Evolutionary conservation across 2,329 filamentous ascomycete genomes (phyloP).

Genomic region (Lecanosticta acicola): DNA sequence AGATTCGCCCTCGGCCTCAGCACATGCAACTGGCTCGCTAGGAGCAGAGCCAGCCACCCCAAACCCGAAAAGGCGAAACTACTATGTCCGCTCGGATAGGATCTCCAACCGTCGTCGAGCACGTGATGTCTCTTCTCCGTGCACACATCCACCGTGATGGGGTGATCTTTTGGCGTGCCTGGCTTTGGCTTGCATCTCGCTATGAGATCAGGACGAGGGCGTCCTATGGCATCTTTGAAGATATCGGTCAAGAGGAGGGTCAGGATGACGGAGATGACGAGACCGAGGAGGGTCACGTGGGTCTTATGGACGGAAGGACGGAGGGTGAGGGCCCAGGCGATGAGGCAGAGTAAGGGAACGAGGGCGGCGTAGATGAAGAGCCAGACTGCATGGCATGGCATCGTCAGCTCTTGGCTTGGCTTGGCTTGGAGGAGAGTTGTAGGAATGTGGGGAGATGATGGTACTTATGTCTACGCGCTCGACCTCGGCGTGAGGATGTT

Average conservation of each 20-base stretch:
- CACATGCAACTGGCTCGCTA: conserved; percentile 57
- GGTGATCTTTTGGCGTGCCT: conserved; percentile 50
- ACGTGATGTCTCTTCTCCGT: conserved; percentile 63
- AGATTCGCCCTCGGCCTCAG: conserved; percentile 55
- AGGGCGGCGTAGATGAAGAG: conserved; percentile 74
- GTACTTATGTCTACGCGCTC: conserved; percentile 76
- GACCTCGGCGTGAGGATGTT: conserved; percentile 76
- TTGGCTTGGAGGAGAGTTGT: neutral
- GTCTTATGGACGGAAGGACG: conserved; percentile 68
- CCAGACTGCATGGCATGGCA: conserved; percentile 45
- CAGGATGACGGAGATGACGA: conserved; percentile 67
- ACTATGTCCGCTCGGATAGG: conserved; percentile 74
- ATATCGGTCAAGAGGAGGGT: conserved; percentile 80
- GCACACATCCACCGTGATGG: conserved; percentile 64
- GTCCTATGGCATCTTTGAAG: conserved; percentile 80
- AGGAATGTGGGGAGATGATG: conserved; percentile 26
- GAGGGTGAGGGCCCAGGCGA: conserved; percentile 58
- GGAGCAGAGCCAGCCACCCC: conserved; percentile 57
- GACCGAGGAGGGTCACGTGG: conserved; percentile 77
- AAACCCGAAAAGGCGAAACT: conserved; percentile 75
- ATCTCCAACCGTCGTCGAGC: conserved; percentile 78
- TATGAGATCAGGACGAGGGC: conserved; percentile 80
- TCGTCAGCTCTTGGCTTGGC: conserved; percentile 1
- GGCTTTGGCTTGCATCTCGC: conserved; percentile 71
- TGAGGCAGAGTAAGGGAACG: conserved; percentile 62